A percentile compares a stretch with the other conserved stretches of the same genome.
These are phyloP conservation scores for Rhypophila decipiens DNA, from an alignment of 495 filamentous ascomycete genomes.

Conservation along the genomic window DNA sequence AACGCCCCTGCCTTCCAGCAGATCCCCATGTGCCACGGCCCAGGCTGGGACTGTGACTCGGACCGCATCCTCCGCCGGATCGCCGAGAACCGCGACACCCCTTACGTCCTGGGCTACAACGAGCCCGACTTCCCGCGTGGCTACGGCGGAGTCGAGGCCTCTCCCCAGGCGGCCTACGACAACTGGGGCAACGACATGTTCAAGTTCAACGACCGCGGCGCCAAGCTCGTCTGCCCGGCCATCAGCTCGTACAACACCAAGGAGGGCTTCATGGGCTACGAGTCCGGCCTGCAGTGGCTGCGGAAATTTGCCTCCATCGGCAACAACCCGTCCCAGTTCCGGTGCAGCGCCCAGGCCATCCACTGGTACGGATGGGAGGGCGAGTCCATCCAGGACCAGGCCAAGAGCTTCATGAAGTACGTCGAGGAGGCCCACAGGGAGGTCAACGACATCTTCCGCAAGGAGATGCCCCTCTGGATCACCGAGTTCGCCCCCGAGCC, in stretches of 20 bases:
- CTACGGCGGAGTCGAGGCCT: slow-evolving; percentile 1
- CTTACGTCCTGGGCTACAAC: slow-evolving; percentile 11
- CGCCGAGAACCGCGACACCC: slow-evolving; percentile 1
- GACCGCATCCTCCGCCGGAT: slow-evolving; percentile 1
- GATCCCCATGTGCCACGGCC: slow-evolving; percentile 9
- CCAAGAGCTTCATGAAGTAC: slow-evolving; percentile 3
- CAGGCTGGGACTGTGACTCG: not conserved
- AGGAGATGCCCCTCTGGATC: slow-evolving; percentile 11
- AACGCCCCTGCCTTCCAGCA: slow-evolving; percentile 7
- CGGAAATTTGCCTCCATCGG: slow-evolving; percentile 5
- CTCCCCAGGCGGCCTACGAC: slow-evolving; percentile 2
- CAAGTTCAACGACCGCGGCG: slow-evolving; percentile 4
- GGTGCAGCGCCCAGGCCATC: slow-evolving; percentile 9
- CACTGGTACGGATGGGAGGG: slow-evolving; percentile 9
- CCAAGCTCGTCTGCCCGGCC: slow-evolving; percentile 9
- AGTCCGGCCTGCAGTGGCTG: slow-evolving; percentile 7
- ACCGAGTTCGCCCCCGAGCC: slow-evolving; percentile 7
- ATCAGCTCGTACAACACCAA: slow-evolving; percentile 6
- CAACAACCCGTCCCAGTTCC: not conserved
- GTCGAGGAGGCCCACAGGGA: slow-evolving; percentile 1
- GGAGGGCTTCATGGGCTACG: not conserved
- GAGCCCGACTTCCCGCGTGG: slow-evolving; percentile 5
- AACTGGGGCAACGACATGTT: slow-evolving; percentile 10
- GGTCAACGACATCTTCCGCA: slow-evolving; percentile 7
- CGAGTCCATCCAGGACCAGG: not conserved